Conservation (phyloP, 192 early-diverging fungal genomes). For the Rhizoclosmatium globosum region DNA sequence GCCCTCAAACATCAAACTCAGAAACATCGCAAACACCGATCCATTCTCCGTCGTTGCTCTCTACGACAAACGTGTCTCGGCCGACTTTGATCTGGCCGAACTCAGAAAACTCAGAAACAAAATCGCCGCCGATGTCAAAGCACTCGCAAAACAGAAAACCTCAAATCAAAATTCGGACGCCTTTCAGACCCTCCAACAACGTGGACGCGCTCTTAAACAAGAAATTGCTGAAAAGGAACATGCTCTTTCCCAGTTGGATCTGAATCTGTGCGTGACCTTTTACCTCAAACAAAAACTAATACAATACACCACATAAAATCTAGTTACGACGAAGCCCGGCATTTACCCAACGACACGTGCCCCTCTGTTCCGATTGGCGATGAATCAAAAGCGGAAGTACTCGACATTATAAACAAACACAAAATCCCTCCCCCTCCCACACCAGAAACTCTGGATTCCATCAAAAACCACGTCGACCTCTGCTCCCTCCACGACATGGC, state of each 20-base stretch:
- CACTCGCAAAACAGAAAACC: conserved; percentile 31
- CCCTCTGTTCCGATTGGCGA: conserved; percentile 77
- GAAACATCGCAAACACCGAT: conserved; percentile 49
- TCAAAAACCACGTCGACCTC: conserved; percentile 77
- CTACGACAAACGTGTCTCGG: conserved; percentile 52
- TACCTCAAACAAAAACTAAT: not conserved
- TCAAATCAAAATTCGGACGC: conserved; percentile 22
- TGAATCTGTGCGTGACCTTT: conserved; percentile 45
- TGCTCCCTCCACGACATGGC: conserved; percentile 71
- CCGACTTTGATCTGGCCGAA: conserved; percentile 53
- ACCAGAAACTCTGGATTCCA: conserved; percentile 37
- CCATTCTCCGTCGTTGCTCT: conserved; percentile 52
- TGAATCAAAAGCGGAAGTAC: conserved; percentile 66
- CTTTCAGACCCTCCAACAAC: conserved; percentile 46
- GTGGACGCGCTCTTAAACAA: conserved; percentile 70
- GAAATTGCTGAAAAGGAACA: conserved; percentile 60
- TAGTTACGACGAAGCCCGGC: conserved; percentile 63
- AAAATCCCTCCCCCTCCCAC: conserved; percentile 39
- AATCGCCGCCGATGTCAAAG: conserved; percentile 44
- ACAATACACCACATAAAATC: not conserved
- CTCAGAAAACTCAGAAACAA: conserved; percentile 58
- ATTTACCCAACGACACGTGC: conserved; percentile 84
- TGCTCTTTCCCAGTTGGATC: conserved; percentile 58
- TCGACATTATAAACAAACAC: conserved; percentile 58
- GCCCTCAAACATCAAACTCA: conserved; percentile 6